Evolutionary conservation across 148 eudicot species (phyloP).

Genomic region (Beta vulgaris): DNA sequence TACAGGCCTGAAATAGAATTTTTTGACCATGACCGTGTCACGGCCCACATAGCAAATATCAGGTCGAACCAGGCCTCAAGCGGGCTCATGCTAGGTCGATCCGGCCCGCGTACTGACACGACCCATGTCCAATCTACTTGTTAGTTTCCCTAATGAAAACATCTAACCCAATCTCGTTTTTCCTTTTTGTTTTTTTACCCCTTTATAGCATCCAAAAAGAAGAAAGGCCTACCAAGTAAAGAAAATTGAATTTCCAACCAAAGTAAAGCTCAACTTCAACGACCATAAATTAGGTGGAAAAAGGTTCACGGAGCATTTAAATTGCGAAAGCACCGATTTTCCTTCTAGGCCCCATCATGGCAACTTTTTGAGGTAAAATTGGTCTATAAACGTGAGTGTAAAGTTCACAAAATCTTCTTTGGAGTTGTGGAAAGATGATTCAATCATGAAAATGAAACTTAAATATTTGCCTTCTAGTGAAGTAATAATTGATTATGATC

Average conservation of each 20-base stretch:
- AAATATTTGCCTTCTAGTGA: not conserved
- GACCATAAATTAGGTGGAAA: not conserved
- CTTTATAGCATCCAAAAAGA: too few species aligned
- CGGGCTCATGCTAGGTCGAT: too few species aligned
- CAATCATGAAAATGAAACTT: slow-evolving; percentile 19
- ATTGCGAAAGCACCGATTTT: slow-evolving; percentile 4
- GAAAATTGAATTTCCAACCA: not conserved
- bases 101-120: too few species aligned
- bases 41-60: too few species aligned
- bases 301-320: not conserved
- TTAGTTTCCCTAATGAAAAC: too few species aligned
- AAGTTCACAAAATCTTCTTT: slow-evolving; percentile 17
- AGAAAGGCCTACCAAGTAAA: not conserved
- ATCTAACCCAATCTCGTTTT: not conserved
- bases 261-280: slow-evolving; percentile 11
- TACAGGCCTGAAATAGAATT: too few species aligned
- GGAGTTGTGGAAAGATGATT: slow-evolving; percentile 15
- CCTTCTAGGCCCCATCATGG: not conserved
- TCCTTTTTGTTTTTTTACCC: not conserved
- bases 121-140: too few species aligned
- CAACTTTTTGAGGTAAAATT: slow-evolving; percentile 17
- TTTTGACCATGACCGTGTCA: too few species aligned
- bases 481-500: slow-evolving; percentile 17
- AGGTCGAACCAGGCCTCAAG: too few species aligned
- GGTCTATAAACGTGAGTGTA: slow-evolving; percentile 16